Conservation (phyloP, 192 early-diverging fungal species). For the Mycoemilia scoparia region DNA sequence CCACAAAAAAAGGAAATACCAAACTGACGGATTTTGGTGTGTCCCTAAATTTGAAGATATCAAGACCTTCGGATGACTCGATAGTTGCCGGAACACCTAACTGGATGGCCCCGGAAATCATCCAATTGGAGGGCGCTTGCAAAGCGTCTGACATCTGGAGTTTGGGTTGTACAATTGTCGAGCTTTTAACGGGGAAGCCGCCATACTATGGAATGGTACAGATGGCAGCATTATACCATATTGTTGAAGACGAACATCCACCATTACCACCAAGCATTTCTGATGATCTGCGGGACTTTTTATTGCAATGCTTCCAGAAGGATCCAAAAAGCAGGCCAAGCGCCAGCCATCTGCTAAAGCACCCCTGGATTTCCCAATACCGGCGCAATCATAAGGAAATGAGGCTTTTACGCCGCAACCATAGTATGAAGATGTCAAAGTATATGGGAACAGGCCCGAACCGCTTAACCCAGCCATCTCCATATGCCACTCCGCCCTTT, state of each 20-base stretch:
- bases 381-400: slow-evolving; percentile 27
- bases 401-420: slow-evolving; percentile 27
- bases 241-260: slow-evolving; percentile 81
- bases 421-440: slow-evolving; percentile 28
- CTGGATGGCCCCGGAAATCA: slow-evolving; percentile 86
- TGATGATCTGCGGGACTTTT: slow-evolving; percentile 58
- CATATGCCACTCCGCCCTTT: too few species aligned
- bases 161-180: slow-evolving; percentile 85
- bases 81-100: slow-evolving; percentile 72
- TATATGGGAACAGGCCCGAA: too few species aligned
- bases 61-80: slow-evolving; percentile 41
- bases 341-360: slow-evolving; percentile 49
- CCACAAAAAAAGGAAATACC: slow-evolving; percentile 88
- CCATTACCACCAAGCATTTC: slow-evolving; percentile 70
- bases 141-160: slow-evolving; percentile 90
- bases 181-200: slow-evolving; percentile 81
- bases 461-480: too few species aligned
- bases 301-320: slow-evolving; percentile 72
- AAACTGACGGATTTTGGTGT: slow-evolving; percentile 97
- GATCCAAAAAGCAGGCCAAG: slow-evolving; percentile 51
- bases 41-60: slow-evolving; percentile 64
- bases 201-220: slow-evolving; percentile 71
- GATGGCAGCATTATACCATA: slow-evolving; percentile 84
- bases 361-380: slow-evolving; percentile 51
- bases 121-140: slow-evolving; percentile 75